These are phyloP conservation scores for Dittrichia graveolens DNA, from an alignment of 129 eudicot species.

Conservation along the genomic window DNA sequence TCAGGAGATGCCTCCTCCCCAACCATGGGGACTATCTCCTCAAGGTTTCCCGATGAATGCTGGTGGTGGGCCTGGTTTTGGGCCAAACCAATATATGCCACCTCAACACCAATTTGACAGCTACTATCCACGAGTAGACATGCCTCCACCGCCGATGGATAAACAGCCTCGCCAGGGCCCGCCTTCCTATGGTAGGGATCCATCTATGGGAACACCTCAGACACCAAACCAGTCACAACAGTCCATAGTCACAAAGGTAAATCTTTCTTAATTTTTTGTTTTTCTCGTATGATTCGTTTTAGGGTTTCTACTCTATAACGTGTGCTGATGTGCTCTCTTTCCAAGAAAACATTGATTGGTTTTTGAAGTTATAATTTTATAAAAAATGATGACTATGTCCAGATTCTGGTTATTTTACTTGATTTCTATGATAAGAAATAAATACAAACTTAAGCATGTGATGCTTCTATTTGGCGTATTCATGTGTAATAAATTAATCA, in stretches of 20 bases:
- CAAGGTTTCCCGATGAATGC: conserved; percentile 55
- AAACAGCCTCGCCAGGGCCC: conserved; percentile 71
- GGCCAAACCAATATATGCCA: conserved; percentile 55
- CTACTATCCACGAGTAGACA: conserved; percentile 70
- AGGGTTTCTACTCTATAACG: too few species aligned
- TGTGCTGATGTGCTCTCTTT: too few species aligned
- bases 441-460: neutral
- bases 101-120: conserved; percentile 76
- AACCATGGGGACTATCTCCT: conserved; percentile 77
- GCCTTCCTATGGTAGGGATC: conserved; percentile 71
- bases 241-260: conserved; percentile 81
- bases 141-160: conserved; percentile 64
- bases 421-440: neutral
- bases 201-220: conserved; percentile 56
- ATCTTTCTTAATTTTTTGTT: neutral
- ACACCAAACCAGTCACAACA: conserved; percentile 60
- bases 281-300: too few species aligned
- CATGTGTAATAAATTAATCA: neutral
- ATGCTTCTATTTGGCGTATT: neutral
- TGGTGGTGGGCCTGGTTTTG: conserved; percentile 60
- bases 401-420: neutral
- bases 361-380: neutral
- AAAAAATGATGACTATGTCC: neutral
- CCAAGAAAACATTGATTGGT: too few species aligned
- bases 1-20: conserved; percentile 70